Percentiles rank a stretch among this genome's conserved stretches.
Evolutionary conservation across 768 basidiomycete species (phyloP).

Genomic region (Russula lepida): DNA sequence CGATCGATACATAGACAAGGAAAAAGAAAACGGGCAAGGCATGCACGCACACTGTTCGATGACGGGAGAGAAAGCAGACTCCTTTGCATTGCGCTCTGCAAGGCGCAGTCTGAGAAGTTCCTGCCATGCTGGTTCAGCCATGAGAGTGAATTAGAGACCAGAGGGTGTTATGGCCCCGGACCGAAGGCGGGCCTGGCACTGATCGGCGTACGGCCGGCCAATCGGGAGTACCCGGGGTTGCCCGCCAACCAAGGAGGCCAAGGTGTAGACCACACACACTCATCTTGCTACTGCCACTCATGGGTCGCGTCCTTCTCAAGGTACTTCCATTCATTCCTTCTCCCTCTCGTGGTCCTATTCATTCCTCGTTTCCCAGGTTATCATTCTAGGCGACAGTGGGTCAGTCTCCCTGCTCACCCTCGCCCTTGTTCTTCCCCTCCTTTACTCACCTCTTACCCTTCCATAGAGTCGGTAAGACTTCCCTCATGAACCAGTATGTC

Average conservation of each 20-base stretch:
- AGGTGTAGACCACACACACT: slow-evolving; percentile 4
- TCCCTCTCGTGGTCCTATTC: slow-evolving; percentile 4
- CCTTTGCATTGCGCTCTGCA: slow-evolving; percentile 72
- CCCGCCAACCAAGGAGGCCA: not conserved
- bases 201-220: not conserved
- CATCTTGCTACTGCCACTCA: slow-evolving; percentile 27
- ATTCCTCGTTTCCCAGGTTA: slow-evolving; percentile 52
- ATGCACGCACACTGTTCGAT: slow-evolving; percentile 84
- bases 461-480: slow-evolving; percentile 92
- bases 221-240: not conserved
- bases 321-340: slow-evolving; percentile 29
- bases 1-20: slow-evolving; percentile 18
- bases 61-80: slow-evolving; percentile 71
- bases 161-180: not conserved
- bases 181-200: not conserved
- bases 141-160: slow-evolving; percentile 28
- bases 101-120: slow-evolving; percentile 72
- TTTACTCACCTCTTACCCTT: slow-evolving; percentile 5
- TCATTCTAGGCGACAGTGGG: slow-evolving; percentile 98
- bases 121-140: slow-evolving; percentile 83
- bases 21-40: slow-evolving; percentile 10
- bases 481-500: slow-evolving; percentile 99
- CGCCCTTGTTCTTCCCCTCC: not conserved
- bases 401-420: slow-evolving; percentile 33
- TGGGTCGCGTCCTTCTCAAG: slow-evolving; percentile 87